Conservation (phyloP, 2,329 filamentous ascomycete species). For the Penicillium sp. region DNA sequence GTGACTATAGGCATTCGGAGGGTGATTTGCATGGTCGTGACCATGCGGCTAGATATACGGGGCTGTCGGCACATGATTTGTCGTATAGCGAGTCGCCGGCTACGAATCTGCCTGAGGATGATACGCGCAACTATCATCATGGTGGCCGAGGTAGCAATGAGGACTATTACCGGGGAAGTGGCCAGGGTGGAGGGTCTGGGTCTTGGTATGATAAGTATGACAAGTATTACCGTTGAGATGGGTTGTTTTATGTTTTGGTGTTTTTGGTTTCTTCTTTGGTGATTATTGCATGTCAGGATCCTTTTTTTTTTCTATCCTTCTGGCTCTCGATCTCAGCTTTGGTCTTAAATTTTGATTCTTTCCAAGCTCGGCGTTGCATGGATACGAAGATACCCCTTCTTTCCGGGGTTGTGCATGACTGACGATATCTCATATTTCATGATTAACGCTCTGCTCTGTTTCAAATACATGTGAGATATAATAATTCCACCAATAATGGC, state of each 20-base stretch:
- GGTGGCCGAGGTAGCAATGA: conserved; percentile 36
- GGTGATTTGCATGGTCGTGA: conserved; percentile 33
- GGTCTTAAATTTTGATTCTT: neutral
- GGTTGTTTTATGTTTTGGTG: neutral
- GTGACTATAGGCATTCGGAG: conserved; percentile 40
- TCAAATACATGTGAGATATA: conserved; percentile 2
- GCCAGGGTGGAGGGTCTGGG: conserved; percentile 28
- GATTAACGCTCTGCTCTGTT: conserved; percentile 1
- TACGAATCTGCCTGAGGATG: conserved; percentile 26
- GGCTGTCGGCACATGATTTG: conserved; percentile 25
- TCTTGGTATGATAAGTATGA: conserved; percentile 26
- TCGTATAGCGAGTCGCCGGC: conserved; percentile 27
- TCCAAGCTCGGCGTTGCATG: conserved; percentile 18
- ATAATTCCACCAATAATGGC: neutral
- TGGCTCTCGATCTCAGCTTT: conserved; percentile 1
- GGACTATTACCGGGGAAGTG: conserved; percentile 40
- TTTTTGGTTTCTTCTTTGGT: neutral
- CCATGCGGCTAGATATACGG: conserved; percentile 21
- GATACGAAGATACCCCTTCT: conserved; percentile 24
- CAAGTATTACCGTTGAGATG: conserved; percentile 24
- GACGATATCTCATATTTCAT: conserved; percentile 13
- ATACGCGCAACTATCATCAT: conserved; percentile 27
- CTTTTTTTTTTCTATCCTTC: conserved; percentile 4
- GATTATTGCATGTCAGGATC: neutral
- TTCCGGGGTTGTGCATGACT: conserved; percentile 16